Conservation (phyloP, 2,329 filamentous ascomycete genomes). For the Clonostachys solani region DNA sequence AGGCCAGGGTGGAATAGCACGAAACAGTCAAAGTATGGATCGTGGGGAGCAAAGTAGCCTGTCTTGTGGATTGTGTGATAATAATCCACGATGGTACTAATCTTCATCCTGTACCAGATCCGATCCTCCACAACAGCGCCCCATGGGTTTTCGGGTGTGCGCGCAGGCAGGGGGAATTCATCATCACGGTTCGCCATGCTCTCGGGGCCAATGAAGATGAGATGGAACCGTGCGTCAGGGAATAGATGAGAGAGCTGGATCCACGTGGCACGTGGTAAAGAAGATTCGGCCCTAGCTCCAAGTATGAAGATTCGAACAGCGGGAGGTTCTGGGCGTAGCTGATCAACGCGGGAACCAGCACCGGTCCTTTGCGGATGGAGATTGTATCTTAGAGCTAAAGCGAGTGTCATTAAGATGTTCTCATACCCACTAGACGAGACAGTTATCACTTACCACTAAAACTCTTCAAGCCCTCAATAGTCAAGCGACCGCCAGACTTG, state of each 20-base stretch:
- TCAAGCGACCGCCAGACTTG: conserved; percentile 70
- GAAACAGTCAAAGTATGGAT: conserved; percentile 98
- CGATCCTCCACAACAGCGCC: conserved; percentile 93
- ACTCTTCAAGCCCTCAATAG: conserved; percentile 86
- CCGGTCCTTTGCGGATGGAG: conserved; percentile 83
- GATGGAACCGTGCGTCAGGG: conserved; percentile 82
- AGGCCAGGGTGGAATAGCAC: conserved; percentile 95
- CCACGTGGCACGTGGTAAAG: conserved; percentile 90
- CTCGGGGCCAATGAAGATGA: conserved; percentile 94
- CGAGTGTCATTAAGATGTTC: background rate
- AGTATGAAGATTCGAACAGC: conserved; percentile 90
- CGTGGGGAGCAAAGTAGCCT: conserved; percentile 87
- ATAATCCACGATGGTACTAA: conserved; percentile 96
- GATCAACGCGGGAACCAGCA: conserved; percentile 68
- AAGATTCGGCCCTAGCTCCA: conserved; percentile 95
- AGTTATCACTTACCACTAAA: conserved; percentile 67
- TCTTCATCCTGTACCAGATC: conserved; percentile 85
- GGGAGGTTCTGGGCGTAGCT: conserved; percentile 78
- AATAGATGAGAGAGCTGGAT: conserved; percentile 92
- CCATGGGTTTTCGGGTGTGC: conserved; percentile 83
- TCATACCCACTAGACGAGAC: no score
- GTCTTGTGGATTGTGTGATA: conserved; percentile 95
- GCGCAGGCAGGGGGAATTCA: conserved; percentile 85
- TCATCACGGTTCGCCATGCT: conserved; percentile 91
- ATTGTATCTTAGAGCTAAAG: conserved; percentile 79